A percentile compares a stretch with the other conserved stretches of the same genome.
These are phyloP conservation scores for Leccinum fallax DNA, from an alignment of 1,284 basidiomycete genomes.

Conservation along the genomic window DNA sequence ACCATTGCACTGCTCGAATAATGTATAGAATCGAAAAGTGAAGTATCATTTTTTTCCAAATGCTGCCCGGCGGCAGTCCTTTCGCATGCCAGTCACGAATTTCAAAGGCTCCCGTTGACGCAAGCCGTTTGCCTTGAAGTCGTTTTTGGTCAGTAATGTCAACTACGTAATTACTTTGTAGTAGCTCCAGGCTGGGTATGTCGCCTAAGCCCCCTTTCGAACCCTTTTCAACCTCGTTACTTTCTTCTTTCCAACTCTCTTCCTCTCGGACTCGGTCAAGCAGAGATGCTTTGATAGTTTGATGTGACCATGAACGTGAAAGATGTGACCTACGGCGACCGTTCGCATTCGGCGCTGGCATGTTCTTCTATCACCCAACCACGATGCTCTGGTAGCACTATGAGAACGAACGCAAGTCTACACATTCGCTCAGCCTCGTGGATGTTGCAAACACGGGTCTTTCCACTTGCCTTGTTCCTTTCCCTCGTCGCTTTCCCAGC, in stretches of 20 bases:
- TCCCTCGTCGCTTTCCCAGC: conserved; percentile 5
- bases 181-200: no score
- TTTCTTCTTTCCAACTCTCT: background rate
- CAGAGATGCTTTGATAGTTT: background rate
- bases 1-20: no score
- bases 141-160: no score
- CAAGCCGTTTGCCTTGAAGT: no score
- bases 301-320: conserved; percentile 14
- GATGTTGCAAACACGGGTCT: background rate
- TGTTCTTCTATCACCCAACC: conserved; percentile 2
- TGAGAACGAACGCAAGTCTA: background rate
- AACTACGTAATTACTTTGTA: no score
- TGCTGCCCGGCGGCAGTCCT: no score
- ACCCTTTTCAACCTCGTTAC: conserved; percentile 10
- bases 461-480: conserved; percentile 6
- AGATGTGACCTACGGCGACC: background rate
- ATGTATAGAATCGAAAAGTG: no score
- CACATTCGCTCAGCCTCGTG: conserved; percentile 6
- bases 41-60: no score
- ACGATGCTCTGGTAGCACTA: conserved; percentile 11
- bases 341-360: conserved; percentile 1
- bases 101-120: no score
- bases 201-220: background rate
- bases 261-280: background rate
- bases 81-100: no score